Conservation (phyloP, 345 rosid species). For the Fremontodendron californicum region DNA sequence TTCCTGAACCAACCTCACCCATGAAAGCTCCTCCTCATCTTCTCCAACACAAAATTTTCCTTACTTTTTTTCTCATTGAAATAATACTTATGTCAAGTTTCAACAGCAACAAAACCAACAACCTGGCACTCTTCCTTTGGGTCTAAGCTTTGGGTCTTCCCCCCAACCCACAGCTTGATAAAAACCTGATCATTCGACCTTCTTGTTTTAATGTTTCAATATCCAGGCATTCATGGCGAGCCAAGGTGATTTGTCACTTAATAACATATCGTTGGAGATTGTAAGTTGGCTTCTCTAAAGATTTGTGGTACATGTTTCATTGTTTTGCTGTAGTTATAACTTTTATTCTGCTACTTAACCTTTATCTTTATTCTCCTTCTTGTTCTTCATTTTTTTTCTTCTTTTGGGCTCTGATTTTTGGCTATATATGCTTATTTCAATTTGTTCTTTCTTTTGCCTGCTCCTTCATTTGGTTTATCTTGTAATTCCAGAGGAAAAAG, state of each 20-base stretch:
- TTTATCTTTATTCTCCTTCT: too few relatives aligned
- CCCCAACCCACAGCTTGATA: slow-evolving; percentile 31
- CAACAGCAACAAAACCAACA: slow-evolving; percentile 12
- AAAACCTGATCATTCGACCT: not conserved
- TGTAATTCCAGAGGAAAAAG: slow-evolving; percentile 56
- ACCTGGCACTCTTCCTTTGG: slow-evolving; percentile 37
- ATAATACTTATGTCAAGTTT: not conserved
- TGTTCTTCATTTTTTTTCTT: not conserved
- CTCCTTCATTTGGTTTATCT: not conserved
- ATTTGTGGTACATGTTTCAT: too few relatives aligned
- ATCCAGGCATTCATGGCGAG: not conserved
- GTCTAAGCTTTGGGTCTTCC: slow-evolving; percentile 30
- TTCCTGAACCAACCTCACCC: slow-evolving; percentile 2
- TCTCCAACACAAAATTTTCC: slow-evolving; percentile 1
- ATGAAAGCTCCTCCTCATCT: slow-evolving; percentile 66
- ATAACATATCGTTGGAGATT: slow-evolving; percentile 21
- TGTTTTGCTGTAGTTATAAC: too few relatives aligned
- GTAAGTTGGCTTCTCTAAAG: slow-evolving; percentile 35
- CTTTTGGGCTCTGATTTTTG: not conserved
- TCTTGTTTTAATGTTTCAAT: slow-evolving; percentile 20
- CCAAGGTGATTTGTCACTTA: slow-evolving; percentile 9
- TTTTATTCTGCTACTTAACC: not conserved
- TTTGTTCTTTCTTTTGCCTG: not conserved
- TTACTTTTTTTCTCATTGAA: too few relatives aligned
- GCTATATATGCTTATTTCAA: not conserved